A percentile compares a stretch with the other conserved stretches of the same genome.
These are phyloP conservation scores for Fusarium metavorans DNA, from an alignment of 2,329 filamentous ascomycete genomes.

Conservation along the genomic window DNA sequence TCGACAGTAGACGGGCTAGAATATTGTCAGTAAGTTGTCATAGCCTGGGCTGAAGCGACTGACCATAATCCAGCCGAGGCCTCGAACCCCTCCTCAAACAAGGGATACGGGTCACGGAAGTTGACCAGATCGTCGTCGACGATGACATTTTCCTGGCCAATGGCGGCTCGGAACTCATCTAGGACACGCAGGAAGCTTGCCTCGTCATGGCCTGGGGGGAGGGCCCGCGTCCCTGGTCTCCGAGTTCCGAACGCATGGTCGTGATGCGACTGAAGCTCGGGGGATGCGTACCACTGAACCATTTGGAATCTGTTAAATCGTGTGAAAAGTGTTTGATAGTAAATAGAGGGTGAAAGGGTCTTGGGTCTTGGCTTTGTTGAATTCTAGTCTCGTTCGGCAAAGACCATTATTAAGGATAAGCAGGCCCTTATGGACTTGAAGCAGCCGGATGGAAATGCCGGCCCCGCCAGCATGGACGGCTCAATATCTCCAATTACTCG, in stretches of 20 bases:
- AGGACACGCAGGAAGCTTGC: conserved; percentile 2
- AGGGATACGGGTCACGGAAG: conserved; percentile 8
- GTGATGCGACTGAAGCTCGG: conserved; percentile 8
- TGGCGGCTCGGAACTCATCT: conserved; percentile 1
- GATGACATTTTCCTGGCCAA: conserved; percentile 1
- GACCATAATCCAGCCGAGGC: conserved; percentile 7
- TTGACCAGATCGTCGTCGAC: conserved; percentile 2
- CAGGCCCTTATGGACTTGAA: background rate
- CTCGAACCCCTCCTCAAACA: conserved; percentile 9
- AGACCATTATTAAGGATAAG: background rate
- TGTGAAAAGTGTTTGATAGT: background rate
- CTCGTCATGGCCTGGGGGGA: conserved; percentile 2
- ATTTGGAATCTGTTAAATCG: background rate
- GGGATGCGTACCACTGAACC: conserved; percentile 6
- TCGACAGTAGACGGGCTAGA: background rate
- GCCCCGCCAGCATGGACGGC: background rate
- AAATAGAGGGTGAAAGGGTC: background rate
- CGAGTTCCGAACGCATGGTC: conserved; percentile 7
- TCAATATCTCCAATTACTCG: background rate
- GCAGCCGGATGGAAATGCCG: background rate
- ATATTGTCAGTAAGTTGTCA: background rate
- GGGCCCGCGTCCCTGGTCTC: conserved; percentile 2
- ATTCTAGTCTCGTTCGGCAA: background rate
- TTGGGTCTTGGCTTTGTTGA: background rate
- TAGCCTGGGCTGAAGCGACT: background rate